phyloP scores from a whole-genome alignment of 2,329 filamentous ascomycete species.

The Aspergillus nomiae region DNA sequence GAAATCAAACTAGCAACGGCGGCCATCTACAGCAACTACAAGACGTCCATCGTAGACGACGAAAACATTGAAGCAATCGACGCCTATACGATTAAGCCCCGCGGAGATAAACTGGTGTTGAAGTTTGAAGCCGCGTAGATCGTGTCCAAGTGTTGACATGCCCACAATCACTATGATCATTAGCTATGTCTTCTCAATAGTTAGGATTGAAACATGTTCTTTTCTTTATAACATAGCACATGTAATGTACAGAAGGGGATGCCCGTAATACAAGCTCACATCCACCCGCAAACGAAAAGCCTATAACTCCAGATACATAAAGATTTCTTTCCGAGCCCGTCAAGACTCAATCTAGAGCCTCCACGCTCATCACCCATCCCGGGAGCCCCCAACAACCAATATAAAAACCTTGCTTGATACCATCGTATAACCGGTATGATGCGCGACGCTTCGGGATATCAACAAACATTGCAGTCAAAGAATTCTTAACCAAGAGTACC shows the following conservation, averaged over 20 bases:
- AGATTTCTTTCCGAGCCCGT: neutral
- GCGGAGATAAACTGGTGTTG: conserved; percentile 60
- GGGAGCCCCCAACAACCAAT: neutral
- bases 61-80: conserved; percentile 66
- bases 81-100: conserved; percentile 64
- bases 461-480: conserved; percentile 1
- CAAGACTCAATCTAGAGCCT: conserved; percentile 9
- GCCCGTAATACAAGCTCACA: conserved; percentile 6
- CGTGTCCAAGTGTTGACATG: neutral
- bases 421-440: neutral
- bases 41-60: conserved; percentile 63
- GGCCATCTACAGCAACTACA: conserved; percentile 70
- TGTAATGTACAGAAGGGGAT: conserved; percentile 30
- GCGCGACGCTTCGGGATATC: conserved; percentile 7
- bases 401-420: neutral
- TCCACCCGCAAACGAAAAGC: conserved; percentile 10
- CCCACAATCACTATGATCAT: neutral
- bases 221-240: conserved; percentile 5
- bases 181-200: neutral
- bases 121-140: conserved; percentile 47
- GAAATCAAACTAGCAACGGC: conserved; percentile 74
- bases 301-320: conserved; percentile 16
- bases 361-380: neutral
- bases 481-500: conserved; percentile 36
- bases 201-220: neutral